Conservation (phyloP, 2,329 filamentous ascomycete species). For the Penicillium sp. region DNA sequence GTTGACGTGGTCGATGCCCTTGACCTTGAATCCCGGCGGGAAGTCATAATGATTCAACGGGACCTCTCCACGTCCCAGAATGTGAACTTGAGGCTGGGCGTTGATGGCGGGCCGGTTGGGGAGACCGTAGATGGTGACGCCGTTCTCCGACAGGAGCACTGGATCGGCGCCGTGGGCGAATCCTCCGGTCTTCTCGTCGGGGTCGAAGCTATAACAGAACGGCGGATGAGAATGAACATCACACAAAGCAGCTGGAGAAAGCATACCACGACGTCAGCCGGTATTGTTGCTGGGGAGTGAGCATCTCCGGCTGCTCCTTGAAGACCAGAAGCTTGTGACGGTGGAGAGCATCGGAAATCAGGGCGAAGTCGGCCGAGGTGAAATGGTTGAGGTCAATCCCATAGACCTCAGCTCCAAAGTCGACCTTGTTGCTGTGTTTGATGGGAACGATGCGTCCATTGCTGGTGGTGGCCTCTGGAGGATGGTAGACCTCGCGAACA, state of each 20-base stretch:
- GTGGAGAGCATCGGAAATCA: conserved; percentile 35
- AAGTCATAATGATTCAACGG: conserved; percentile 37
- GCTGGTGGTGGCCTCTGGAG: no score
- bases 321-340: conserved; percentile 39
- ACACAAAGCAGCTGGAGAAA: background rate
- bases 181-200: conserved; percentile 35
- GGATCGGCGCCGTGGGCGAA: conserved; percentile 41
- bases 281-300: conserved; percentile 37
- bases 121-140: conserved; percentile 38
- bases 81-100: conserved; percentile 40
- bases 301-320: conserved; percentile 39
- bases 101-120: conserved; percentile 34
- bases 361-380: conserved; percentile 24
- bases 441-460: no score
- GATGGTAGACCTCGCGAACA: no score
- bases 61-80: conserved; percentile 37
- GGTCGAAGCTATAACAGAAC: conserved; percentile 30
- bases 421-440: no score
- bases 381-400: conserved; percentile 40
- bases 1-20: conserved; percentile 38
- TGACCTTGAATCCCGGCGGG: conserved; percentile 39
- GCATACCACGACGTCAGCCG: conserved; percentile 23
- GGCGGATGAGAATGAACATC: conserved; percentile 1
- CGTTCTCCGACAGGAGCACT: conserved; percentile 32
- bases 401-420: conserved; percentile 37